A percentile compares a stretch with the other conserved stretches of the same genome.
Conservation (phyloP, 2,329 filamentous ascomycete species). For the Rutstroemia sp. region DNA sequence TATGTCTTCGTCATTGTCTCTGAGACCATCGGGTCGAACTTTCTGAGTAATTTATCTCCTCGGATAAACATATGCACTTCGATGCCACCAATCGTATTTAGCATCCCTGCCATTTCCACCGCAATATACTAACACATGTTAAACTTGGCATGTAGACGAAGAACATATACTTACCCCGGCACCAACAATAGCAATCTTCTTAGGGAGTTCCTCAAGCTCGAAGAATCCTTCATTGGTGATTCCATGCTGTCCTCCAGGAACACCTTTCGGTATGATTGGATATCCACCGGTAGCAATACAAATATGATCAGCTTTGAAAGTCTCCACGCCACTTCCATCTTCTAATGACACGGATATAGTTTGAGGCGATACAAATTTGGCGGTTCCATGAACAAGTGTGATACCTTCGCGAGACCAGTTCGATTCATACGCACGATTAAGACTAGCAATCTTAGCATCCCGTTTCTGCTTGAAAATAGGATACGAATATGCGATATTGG, state of each 20-base stretch:
- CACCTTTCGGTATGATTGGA: constrained; percentile 32
- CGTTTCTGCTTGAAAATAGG: constrained; percentile 39
- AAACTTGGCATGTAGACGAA: neutral
- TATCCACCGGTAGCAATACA: constrained; percentile 40
- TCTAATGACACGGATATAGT: constrained; percentile 36
- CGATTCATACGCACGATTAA: constrained; percentile 41
- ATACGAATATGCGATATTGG: constrained; percentile 37
- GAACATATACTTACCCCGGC: constrained; percentile 42
- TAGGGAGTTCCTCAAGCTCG: constrained; percentile 40
- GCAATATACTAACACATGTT: neutral
- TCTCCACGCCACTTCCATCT: constrained; percentile 33
- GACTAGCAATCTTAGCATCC: constrained; percentile 36
- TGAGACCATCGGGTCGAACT: constrained; percentile 45
- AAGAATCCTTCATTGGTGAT: constrained; percentile 46
- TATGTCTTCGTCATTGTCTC: constrained; percentile 44
- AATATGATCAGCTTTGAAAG: constrained; percentile 39
- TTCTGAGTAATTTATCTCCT: constrained; percentile 39
- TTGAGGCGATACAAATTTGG: constrained; percentile 37
- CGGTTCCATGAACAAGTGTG: constrained; percentile 40
- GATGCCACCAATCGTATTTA: constrained; percentile 39
- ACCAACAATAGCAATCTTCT: constrained; percentile 42
- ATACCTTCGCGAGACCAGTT: constrained; percentile 44
- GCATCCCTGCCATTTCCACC: constrained; percentile 39
- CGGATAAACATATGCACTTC: constrained; percentile 45
- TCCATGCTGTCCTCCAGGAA: constrained; percentile 40